Conservation (phyloP, 257 asterid genomes). For the Jaltomata sinuosa region DNA sequence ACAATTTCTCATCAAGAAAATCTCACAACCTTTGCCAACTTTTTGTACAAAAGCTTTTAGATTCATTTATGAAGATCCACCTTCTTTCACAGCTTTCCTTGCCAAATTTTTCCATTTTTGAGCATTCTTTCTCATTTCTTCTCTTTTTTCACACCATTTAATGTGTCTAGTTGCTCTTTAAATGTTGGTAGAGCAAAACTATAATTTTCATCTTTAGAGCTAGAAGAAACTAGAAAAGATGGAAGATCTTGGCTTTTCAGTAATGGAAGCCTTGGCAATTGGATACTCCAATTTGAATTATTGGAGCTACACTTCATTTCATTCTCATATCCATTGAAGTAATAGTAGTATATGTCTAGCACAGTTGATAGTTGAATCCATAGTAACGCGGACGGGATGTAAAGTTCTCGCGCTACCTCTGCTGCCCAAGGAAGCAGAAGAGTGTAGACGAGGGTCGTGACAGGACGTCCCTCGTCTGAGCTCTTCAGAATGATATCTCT, state of each 20-base stretch:
- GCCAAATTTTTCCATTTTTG: constrained; percentile 18
- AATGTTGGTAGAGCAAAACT: not conserved
- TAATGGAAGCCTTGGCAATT: constrained; percentile 22
- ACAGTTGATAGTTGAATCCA: constrained; percentile 34
- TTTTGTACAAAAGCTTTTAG: constrained; percentile 8
- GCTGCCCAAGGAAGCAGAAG: constrained; percentile 25
- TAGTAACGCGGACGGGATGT: constrained; percentile 21
- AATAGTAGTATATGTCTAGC: constrained; percentile 16
- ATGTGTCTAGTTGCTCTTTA: constrained; percentile 18
- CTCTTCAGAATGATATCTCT: constrained; percentile 9
- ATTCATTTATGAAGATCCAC: constrained; percentile 16
- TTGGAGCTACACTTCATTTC: not conserved
- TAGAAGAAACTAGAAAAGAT: constrained; percentile 24
- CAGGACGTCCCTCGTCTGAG: constrained; percentile 1
- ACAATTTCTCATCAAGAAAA: not conserved
- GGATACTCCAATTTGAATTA: constrained; percentile 10
- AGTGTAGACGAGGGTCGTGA: constrained; percentile 20
- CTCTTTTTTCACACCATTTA: constrained; percentile 9
- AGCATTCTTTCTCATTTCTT: constrained; percentile 8
- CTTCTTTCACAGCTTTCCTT: constrained; percentile 10
- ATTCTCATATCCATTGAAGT: constrained; percentile 23
- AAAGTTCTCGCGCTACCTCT: constrained; percentile 21
- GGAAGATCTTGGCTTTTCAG: constrained; percentile 18
- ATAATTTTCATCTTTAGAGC: not conserved
- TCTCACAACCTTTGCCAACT: not conserved